Conservation (phyloP, 768 basidiomycete genomes). For the Boletus tylopilopsis region DNA sequence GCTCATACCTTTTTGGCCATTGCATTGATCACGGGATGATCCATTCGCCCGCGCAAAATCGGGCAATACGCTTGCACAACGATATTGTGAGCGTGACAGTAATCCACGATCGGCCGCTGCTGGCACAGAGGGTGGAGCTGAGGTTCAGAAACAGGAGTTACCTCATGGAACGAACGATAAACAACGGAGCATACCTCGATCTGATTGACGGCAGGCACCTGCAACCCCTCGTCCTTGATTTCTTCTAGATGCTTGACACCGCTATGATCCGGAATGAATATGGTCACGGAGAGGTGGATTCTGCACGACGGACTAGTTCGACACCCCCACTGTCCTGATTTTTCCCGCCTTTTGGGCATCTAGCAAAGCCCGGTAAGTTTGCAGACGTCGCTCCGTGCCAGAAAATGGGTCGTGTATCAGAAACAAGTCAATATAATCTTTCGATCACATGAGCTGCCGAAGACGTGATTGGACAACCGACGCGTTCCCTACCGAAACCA, state of each 20-base stretch:
- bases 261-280: conserved; percentile 35
- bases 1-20: conserved; percentile 56
- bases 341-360: conserved; percentile 63
- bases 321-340: conserved; percentile 72
- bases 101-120: conserved; percentile 73
- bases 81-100: conserved; percentile 59
- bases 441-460: conserved; percentile 6
- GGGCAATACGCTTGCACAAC: conserved; percentile 76
- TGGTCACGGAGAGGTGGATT: neutral
- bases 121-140: conserved; percentile 86
- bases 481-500: conserved; percentile 51
- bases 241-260: conserved; percentile 72
- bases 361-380: conserved; percentile 65
- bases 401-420: conserved; percentile 73
- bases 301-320: conserved; percentile 62
- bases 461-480: neutral
- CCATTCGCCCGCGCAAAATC: conserved; percentile 56
- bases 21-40: conserved; percentile 48
- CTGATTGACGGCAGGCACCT: conserved; percentile 74
- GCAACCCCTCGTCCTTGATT: conserved; percentile 57
- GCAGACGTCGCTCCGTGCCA: conserved; percentile 61
- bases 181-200: conserved; percentile 53
- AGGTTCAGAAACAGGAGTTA: conserved; percentile 7
- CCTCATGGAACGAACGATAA: neutral
- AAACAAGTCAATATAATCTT: conserved; percentile 70